Evolutionary conservation across 108 stramenopile genomes (phyloP).

Genomic region (Cyclotella cryptica): DNA sequence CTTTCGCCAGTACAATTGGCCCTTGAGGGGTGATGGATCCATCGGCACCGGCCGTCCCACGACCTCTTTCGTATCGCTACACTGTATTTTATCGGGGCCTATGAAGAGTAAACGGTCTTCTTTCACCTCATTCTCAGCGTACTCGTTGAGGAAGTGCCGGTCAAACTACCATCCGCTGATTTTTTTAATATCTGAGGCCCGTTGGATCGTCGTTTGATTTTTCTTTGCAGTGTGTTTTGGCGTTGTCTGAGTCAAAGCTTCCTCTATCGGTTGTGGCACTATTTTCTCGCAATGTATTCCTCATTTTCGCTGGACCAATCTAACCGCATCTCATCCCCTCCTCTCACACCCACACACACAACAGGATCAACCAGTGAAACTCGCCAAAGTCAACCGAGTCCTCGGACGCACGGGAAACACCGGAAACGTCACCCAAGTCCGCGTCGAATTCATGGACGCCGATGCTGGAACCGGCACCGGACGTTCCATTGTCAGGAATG

Average conservation of each 20-base stretch:
- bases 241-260: too few relatives aligned
- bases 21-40: too few relatives aligned
- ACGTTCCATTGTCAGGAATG: constrained; percentile 98
- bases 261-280: too few relatives aligned
- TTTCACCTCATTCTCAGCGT: constrained; percentile 50
- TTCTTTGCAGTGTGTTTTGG: not conserved
- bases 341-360: not conserved
- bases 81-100: constrained; percentile 7
- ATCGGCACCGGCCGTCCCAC: too few relatives aligned
- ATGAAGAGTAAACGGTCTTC: constrained; percentile 56
- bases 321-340: too few relatives aligned
- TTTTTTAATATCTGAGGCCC: constrained; percentile 36
- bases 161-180: constrained; percentile 58
- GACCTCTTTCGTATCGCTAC: too few relatives aligned
- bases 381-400: constrained; percentile 97
- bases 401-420: constrained; percentile 99
- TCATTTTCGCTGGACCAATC: too few relatives aligned
- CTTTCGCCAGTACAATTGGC: too few relatives aligned
- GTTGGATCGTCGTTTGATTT: not conserved
- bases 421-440: constrained; percentile 99
- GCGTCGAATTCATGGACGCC: constrained; percentile 99
- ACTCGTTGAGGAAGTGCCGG: constrained; percentile 40
- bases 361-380: constrained; percentile 94
- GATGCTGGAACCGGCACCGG: constrained; percentile 72
- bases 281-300: too few relatives aligned